A percentile compares a stretch with the other conserved stretches of the same genome.
Conservation (phyloP, 768 basidiomycete genomes). For the Boletus reticuloceps region DNA sequence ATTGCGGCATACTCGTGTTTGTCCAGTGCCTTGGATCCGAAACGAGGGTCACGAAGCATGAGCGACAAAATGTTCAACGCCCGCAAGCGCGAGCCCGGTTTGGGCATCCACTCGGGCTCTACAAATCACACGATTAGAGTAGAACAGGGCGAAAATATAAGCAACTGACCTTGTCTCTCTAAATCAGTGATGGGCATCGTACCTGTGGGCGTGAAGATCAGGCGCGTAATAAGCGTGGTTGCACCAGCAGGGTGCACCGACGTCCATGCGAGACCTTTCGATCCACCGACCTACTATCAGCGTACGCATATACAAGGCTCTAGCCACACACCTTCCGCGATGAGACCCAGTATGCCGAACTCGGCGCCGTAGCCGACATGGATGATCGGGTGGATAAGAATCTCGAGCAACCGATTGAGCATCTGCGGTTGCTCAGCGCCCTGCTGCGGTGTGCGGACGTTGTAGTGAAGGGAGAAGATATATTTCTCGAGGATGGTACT, state of each 20-base stretch:
- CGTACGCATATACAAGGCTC: background rate
- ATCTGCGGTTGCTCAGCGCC: constrained; percentile 48
- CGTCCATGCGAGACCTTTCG: constrained; percentile 57
- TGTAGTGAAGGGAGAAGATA: constrained; percentile 53
- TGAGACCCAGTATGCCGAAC: constrained; percentile 58
- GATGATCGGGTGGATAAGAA: constrained; percentile 65
- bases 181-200: constrained; percentile 20
- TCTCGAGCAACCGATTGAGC: constrained; percentile 57
- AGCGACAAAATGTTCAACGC: constrained; percentile 54
- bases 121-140: background rate
- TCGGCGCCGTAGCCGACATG: constrained; percentile 63
- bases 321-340: constrained; percentile 52
- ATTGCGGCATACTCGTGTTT: constrained; percentile 36
- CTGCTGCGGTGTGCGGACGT: constrained; percentile 33
- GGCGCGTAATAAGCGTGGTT: constrained; percentile 35
- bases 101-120: constrained; percentile 28
- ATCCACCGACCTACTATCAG: background rate
- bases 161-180: constrained; percentile 17
- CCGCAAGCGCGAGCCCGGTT: constrained; percentile 32
- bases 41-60: constrained; percentile 50
- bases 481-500: constrained; percentile 54
- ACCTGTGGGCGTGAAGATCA: constrained; percentile 25
- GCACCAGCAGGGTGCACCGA: constrained; percentile 45
- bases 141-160: background rate
- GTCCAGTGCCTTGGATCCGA: constrained; percentile 26